A percentile compares a stretch with the other conserved stretches of the same genome.
Evolutionary conservation across 2,329 filamentous ascomycete genomes (phyloP).

Genomic region (Zarea fungicola): DNA sequence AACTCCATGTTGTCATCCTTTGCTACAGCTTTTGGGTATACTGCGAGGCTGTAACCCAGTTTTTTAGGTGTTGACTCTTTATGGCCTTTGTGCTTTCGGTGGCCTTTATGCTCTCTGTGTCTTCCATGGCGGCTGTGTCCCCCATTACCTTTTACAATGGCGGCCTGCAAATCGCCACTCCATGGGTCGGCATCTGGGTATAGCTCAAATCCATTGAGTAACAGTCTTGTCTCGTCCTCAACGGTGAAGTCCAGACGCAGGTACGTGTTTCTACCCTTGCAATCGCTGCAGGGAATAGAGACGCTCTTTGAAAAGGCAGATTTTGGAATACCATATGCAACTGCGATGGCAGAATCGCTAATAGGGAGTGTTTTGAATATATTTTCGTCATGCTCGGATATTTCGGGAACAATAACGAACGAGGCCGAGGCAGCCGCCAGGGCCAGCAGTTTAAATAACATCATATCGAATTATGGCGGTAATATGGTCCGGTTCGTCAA

Average conservation of each 20-base stretch:
- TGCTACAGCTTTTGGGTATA: conserved; percentile 40
- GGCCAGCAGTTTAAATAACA: conserved; percentile 29
- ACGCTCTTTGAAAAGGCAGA: conserved; percentile 34
- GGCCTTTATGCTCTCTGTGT: too few species aligned
- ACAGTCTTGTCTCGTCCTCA: conserved; percentile 42
- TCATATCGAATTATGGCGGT: conserved; percentile 10
- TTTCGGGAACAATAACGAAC: conserved; percentile 50
- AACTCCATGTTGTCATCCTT: conserved; percentile 48
- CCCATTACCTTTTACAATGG: too few species aligned
- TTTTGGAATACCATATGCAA: conserved; percentile 31
- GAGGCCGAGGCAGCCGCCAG: conserved; percentile 35
- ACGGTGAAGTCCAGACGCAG: conserved; percentile 52
- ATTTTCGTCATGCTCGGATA: conserved; percentile 37
- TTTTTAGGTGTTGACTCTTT: conserved; percentile 30
- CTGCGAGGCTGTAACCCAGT: conserved; percentile 46
- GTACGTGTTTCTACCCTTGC: conserved; percentile 40
- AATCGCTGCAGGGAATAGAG: conserved; percentile 49
- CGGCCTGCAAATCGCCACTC: conserved; percentile 38
- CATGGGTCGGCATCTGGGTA: conserved; percentile 50
- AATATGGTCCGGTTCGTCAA: background rate
- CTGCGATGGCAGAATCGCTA: conserved; percentile 20
- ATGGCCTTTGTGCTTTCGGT: conserved; percentile 34
- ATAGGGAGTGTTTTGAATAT: conserved; percentile 37
- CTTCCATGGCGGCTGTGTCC: too few species aligned
- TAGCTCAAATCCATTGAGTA: conserved; percentile 56